A percentile compares a stretch with the other conserved stretches of the same genome.
Conservation (phyloP, 1,284 basidiomycete species). For the Ganoderma meredithae region DNA sequence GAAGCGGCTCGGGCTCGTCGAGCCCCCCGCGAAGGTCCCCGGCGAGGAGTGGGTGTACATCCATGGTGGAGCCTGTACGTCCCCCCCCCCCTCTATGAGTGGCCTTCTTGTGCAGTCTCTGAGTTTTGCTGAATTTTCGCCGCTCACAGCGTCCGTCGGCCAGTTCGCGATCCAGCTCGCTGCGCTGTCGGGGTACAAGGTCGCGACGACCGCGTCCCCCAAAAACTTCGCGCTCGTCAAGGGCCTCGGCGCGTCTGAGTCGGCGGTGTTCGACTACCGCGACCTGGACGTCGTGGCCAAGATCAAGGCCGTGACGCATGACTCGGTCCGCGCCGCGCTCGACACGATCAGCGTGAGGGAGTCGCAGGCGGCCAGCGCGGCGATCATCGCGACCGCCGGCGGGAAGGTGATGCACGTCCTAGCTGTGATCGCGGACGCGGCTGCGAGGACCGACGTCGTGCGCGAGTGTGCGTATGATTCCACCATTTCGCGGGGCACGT, state of each 20-base stretch:
- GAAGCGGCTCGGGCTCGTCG: conserved; percentile 34
- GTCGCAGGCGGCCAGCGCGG: conserved; percentile 30
- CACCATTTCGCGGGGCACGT: no score
- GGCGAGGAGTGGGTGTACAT: conserved; percentile 40
- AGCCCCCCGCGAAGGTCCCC: conserved; percentile 33
- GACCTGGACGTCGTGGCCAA: conserved; percentile 31
- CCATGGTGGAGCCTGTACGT: conserved; percentile 44
- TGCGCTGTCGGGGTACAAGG: conserved; percentile 48
- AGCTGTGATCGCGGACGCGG: not conserved
- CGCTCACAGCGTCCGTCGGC: conserved; percentile 43
- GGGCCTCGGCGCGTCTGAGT: conserved; percentile 51
- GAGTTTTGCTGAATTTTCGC: not conserved
- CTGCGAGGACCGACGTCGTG: conserved; percentile 13
- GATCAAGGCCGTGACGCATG: conserved; percentile 33
- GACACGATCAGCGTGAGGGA: conserved; percentile 32
- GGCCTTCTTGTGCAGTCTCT: no score
- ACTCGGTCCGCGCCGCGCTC: conserved; percentile 30
- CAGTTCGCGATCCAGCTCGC: conserved; percentile 53
- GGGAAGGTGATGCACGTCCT: conserved; percentile 30
- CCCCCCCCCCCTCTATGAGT: no score
- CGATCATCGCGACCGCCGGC: conserved; percentile 27
- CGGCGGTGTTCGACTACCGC: conserved; percentile 46
- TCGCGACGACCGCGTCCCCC: conserved; percentile 49
- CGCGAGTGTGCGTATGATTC: conserved; percentile 7
- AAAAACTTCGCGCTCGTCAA: conserved; percentile 48